Percentiles rank a stretch among this genome's conserved stretches.
These are phyloP conservation scores for Naegleria fowleri DNA, from an alignment of 208 protist species.

Conservation along the genomic window DNA sequence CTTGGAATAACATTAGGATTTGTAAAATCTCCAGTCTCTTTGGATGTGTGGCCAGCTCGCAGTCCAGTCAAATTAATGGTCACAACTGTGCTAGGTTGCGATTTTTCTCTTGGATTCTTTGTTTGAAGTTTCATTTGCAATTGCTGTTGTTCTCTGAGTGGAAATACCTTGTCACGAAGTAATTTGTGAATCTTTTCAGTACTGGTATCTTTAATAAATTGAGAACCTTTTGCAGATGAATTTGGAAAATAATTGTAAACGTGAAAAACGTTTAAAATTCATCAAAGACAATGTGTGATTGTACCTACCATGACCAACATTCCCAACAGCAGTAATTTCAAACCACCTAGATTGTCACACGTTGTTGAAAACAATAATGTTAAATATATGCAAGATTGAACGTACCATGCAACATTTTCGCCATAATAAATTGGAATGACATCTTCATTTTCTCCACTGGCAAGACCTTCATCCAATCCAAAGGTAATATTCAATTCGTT, in stretches of 20 bases:
- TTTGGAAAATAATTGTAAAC: no score
- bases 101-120: constrained; percentile 7
- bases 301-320: constrained; percentile 49
- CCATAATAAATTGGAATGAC: constrained; percentile 58
- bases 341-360: constrained; percentile 39
- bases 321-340: constrained; percentile 44
- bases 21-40: constrained; percentile 42
- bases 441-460: constrained; percentile 38
- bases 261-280: no score
- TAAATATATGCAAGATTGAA: no score
- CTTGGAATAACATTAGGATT: constrained; percentile 60
- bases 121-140: not conserved
- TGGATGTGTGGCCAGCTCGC: constrained; percentile 42
- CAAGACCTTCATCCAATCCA: constrained; percentile 61
- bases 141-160: constrained; percentile 42
- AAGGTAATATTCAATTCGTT: constrained; percentile 54
- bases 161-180: constrained; percentile 36
- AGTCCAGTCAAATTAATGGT: constrained; percentile 62
- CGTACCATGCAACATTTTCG: constrained; percentile 50
- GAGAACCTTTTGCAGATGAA: constrained; percentile 22
- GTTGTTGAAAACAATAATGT: no score
- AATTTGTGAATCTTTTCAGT: constrained; percentile 49
- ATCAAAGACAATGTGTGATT: no score
- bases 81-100: constrained; percentile 53
- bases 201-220: constrained; percentile 56